Evolutionary conservation across 179 eudicot species (phyloP).

Genomic region (Carnegiea gigantea): DNA sequence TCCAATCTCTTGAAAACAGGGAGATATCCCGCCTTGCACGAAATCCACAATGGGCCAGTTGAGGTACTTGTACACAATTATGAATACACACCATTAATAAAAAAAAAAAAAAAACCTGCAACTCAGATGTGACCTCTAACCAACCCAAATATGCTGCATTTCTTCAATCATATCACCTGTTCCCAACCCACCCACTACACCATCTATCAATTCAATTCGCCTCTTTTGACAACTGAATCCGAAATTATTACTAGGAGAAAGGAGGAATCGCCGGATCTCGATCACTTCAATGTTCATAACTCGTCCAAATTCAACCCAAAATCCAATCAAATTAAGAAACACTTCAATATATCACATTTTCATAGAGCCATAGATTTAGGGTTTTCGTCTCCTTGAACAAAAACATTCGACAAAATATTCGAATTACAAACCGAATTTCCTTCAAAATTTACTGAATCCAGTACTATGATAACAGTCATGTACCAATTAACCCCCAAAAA

Average conservation of each 20-base stretch:
- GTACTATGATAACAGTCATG: neutral
- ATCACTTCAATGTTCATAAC: neutral
- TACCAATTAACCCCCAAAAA: neutral
- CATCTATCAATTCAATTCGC: neutral
- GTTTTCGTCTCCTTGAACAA: neutral
- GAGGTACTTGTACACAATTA: neutral
- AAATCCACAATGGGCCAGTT: neutral
- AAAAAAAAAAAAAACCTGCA: neutral
- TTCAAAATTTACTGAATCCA: neutral
- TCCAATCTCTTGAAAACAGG: neutral
- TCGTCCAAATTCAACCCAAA: no score
- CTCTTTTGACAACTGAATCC: neutral
- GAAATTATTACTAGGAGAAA: neutral
- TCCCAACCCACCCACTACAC: neutral
- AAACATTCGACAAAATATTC: neutral
- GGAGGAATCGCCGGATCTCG: neutral
- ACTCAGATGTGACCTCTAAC: neutral
- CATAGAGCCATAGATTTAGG: neutral
- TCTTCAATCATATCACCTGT: neutral
- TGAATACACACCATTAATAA: neutral
- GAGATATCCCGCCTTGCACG: slow-evolving; percentile 4
- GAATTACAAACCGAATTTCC: neutral
- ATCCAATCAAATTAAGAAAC: neutral
- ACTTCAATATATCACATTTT: neutral
- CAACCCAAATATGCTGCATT: neutral